These are phyloP conservation scores for Irpex sp. DNA, from an alignment of 1,284 basidiomycete genomes.

Conservation along the genomic window DNA sequence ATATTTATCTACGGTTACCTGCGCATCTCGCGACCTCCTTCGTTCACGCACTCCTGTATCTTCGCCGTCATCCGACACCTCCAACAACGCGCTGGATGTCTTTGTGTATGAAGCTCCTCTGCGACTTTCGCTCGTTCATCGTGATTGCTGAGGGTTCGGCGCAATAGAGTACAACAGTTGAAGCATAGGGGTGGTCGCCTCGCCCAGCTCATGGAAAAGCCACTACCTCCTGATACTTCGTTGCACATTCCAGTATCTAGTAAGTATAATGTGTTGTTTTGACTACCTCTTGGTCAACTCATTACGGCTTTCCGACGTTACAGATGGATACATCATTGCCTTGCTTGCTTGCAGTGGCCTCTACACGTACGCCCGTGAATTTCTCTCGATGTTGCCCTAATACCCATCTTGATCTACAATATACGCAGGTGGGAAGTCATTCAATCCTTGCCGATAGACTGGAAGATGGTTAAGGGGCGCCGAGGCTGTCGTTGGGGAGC, in stretches of 20 bases:
- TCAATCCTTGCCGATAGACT: conserved; percentile 3
- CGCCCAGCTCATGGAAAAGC: background rate
- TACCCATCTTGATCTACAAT: background rate
- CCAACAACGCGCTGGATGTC: background rate
- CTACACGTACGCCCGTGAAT: background rate
- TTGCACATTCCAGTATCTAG: background rate
- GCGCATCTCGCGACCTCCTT: background rate
- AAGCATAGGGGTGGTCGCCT: background rate
- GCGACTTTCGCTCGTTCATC: background rate
- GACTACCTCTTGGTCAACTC: background rate
- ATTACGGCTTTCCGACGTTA: background rate
- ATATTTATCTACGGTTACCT: background rate
- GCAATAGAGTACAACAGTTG: background rate
- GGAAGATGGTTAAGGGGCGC: background rate
- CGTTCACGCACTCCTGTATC: background rate
- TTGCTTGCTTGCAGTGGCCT: background rate
- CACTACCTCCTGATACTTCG: background rate
- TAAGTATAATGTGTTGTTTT: background rate
- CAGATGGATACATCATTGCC: background rate
- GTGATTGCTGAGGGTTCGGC: background rate
- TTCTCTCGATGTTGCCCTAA: background rate
- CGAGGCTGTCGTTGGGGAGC: conserved; percentile 7
- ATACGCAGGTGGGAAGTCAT: conserved; percentile 5
- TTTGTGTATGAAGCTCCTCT: background rate
- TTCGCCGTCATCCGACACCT: background rate